Evolutionary conservation across 352 stramenopile species (phyloP).

Genomic region (Elongisporangium undulatum): DNA sequence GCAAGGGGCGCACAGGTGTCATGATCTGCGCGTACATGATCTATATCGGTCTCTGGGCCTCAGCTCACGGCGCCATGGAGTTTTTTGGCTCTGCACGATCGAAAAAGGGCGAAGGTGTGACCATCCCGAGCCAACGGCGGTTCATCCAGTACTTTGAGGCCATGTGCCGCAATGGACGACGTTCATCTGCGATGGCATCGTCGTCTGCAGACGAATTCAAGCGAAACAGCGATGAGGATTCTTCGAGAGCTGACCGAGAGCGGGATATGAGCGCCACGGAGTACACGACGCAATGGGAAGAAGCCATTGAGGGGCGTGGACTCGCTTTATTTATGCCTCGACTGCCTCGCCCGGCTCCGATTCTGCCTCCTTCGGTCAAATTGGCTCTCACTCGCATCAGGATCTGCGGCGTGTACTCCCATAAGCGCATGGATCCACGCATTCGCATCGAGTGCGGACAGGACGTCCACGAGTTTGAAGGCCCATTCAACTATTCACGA

Average conservation of each 20-base stretch:
- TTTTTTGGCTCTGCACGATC: conserved; percentile 70
- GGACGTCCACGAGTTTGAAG: conserved; percentile 17
- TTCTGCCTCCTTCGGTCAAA: conserved; percentile 21
- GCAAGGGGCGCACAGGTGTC: conserved; percentile 86
- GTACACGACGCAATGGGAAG: conserved; percentile 43
- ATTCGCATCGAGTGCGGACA: conserved; percentile 42
- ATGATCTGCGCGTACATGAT: conserved; percentile 84
- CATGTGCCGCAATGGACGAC: conserved; percentile 31
- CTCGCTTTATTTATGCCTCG: conserved; percentile 6
- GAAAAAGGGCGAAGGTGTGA: conserved; percentile 77
- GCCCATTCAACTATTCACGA: conserved; percentile 14
- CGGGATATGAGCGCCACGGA: conserved; percentile 25
- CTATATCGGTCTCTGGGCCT: conserved; percentile 58
- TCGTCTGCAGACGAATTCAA: conserved; percentile 11
- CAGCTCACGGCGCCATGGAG: conserved; percentile 50
- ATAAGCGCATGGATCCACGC: conserved; percentile 55
- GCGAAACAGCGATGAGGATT: conserved; percentile 3
- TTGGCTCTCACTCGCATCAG: conserved; percentile 37
- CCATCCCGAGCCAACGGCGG: conserved; percentile 73
- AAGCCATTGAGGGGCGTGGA: conserved; percentile 32
- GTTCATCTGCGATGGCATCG: neutral
- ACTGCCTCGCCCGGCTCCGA: conserved; percentile 18
- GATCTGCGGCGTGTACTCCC: conserved; percentile 33
- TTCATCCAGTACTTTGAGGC: conserved; percentile 75
- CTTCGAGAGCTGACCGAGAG: conserved; percentile 22